Evolutionary conservation across 441 rosid genomes (phyloP), one percentile per base, ranked within the genome.

Genomic region (Syzygium syzygioides): DNA sequence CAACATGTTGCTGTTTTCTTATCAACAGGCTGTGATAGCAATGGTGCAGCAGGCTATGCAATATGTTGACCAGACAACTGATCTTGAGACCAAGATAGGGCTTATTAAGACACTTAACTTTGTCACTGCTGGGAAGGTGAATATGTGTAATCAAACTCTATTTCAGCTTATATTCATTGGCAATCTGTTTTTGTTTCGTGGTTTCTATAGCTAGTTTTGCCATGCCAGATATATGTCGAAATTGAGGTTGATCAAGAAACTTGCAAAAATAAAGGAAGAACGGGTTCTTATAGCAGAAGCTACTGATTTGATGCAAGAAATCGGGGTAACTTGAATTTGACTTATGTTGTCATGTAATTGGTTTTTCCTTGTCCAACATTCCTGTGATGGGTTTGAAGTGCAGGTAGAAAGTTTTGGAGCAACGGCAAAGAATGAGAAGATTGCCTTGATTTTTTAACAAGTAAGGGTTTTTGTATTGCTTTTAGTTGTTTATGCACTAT

Each of bases 381-480:
- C 17, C 17, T 54, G 25, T 91, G 80, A 90, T 89, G 76, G 79
- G 57, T 86, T 87, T 92, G 88, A 25, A 55, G 68, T 86, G 56
- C 94, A 98, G 99, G 99, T 98, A 92, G 99, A 98, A 92, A 98
- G 98, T 48, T 98, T 98, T 95, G 98, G 99, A 79, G 98, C 99
- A 45, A 96, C 97, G 99, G 99, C 98, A 30, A 98, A 96, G 92
- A 96, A 98, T 64, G 99, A 98, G 95, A 98, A 98, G 93, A 96
- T 98, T 87, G 98, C 98, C 5, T 96, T 96, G 91, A 98, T 98
- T 90, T 99, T 98, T 83, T 98, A 97, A 91, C 99, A 98, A 93
- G 98, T 98, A 93, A 30, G 92, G 86, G 41, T 37, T 45, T 71
- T 85, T 88, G 15, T 56, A 87, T 68, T 54, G 87, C 25, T 90